These are phyloP conservation scores for Lentinula aciculospora DNA, from an alignment of 768 basidiomycete genomes.

Conservation along the genomic window DNA sequence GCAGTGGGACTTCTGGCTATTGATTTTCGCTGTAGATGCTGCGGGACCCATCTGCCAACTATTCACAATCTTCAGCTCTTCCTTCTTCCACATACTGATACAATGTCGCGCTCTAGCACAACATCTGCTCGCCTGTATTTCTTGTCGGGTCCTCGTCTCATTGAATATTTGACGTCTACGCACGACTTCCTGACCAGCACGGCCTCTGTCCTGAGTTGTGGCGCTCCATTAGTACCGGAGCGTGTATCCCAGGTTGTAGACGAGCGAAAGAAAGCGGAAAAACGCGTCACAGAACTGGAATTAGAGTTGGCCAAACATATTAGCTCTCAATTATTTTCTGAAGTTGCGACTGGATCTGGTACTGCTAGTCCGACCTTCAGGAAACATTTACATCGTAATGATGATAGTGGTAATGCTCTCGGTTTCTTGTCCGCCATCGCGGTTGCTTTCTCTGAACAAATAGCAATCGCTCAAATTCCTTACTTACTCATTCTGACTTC, in stretches of 20 bases:
- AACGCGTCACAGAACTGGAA: conserved; percentile 66
- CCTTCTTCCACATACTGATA: conserved; percentile 63
- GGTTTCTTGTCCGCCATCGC: conserved; percentile 56
- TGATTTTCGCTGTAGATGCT: conserved; percentile 45
- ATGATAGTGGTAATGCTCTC: conserved; percentile 55
- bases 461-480: conserved; percentile 16
- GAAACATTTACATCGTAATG: conserved; percentile 51
- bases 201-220: conserved; percentile 62
- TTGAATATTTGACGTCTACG: conserved; percentile 51
- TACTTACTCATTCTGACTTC: conserved; percentile 57
- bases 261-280: conserved; percentile 60
- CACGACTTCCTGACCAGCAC: conserved; percentile 52
- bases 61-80: conserved; percentile 71
- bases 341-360: conserved; percentile 22
- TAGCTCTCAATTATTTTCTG: conserved; percentile 33
- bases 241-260: conserved; percentile 64
- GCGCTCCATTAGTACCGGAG: conserved; percentile 58
- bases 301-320: conserved; percentile 50
- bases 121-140: conserved; percentile 76
- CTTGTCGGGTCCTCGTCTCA: conserved; percentile 73
- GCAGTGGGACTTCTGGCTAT: conserved; percentile 10
- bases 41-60: conserved; percentile 79
- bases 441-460: conserved; percentile 32
- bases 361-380: conserved; percentile 25
- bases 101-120: conserved; percentile 53